Conservation (phyloP, 2,329 filamentous ascomycete genomes). For the Arthrinium phaeospermum region DNA sequence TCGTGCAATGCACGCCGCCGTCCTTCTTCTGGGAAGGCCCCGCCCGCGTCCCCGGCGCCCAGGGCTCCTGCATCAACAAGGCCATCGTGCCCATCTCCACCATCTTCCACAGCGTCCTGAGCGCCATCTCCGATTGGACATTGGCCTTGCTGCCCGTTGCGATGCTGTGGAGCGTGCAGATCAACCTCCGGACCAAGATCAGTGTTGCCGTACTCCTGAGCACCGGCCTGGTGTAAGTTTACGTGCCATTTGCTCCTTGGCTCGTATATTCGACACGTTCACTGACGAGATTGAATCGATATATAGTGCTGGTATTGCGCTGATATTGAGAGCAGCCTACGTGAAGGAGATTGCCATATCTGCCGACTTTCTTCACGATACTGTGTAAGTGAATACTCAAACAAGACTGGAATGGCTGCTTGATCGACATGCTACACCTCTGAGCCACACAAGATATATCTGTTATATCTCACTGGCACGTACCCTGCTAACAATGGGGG, state of each 20-base stretch:
- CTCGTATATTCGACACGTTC: conserved; percentile 18
- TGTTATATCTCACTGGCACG: background rate
- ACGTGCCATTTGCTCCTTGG: background rate
- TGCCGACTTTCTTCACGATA: conserved; percentile 38
- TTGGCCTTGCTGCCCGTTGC: conserved; percentile 56
- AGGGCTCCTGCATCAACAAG: conserved; percentile 47
- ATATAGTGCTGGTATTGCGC: conserved; percentile 44
- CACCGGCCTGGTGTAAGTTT: conserved; percentile 54
- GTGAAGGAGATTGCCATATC: conserved; percentile 36
- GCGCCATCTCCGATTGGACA: conserved; percentile 52
- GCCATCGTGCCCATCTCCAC: conserved; percentile 48
- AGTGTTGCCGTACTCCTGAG: conserved; percentile 53
- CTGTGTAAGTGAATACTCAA: conserved; percentile 34
- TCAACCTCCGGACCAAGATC: conserved; percentile 52
- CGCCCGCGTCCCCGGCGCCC: conserved; percentile 38
- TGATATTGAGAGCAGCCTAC: conserved; percentile 45
- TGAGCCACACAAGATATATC: background rate
- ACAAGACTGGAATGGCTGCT: background rate
- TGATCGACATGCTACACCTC: background rate
- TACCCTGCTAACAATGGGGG: background rate
- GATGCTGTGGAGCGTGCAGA: conserved; percentile 56
- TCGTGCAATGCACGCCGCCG: conserved; percentile 56
- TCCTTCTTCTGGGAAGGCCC: conserved; percentile 52
- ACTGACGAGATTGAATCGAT: background rate
- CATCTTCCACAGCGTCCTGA: conserved; percentile 52